Base-by-base conservation (phyloP, 345 rosid species). In the Anastatica hierochuntica region DNA sequence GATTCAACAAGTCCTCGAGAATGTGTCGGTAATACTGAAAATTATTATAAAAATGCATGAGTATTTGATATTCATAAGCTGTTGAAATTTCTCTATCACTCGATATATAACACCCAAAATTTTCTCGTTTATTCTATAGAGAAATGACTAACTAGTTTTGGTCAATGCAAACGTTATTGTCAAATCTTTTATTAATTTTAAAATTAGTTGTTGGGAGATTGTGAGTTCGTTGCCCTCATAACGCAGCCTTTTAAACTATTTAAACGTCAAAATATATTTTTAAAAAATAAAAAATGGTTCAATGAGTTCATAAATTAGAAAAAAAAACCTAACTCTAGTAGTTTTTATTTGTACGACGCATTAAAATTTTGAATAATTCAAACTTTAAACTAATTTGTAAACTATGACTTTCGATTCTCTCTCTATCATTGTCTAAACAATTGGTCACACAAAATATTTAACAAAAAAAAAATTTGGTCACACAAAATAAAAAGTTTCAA, bases 11-110 rank as follows among this genome's bases (percentile, higher is more conserved):
- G 4, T 34, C 50, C 18, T 43, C 31, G 46, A 51, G 53, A 62
- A 53, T 44, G 10, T 14, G 48, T 54, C 55, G 21, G 10, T 18
- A 10, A 39, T 53, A 42, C 31, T n/a, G n/a, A n/a, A 46, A 19
- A 30, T 8, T 31, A 21, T 39, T 56, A 38, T 38, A n/a, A 47
- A 63, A 33, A 13, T 41, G 57, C 69, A 64, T 64, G 69, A 23
- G 33, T 58, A 41, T 48, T 64, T 56, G 38, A 48, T 48, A 11
- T 33, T 64, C 34, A 21, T 39, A 40, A 64, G 23, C 39, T 38
- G 63, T 56, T 64, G 51, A 10, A n/a, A 56, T 8, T 35, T 56
- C 57, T 48, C 23, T 33, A 16, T 33, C 48, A 55, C 48, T 24
- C 29, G 13, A 51, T 14, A 30, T 12, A 19, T 7, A 26, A 14